A percentile compares a stretch with the other conserved stretches of the same genome.
These are phyloP conservation scores for Nakazawaea laoshanensis DNA, from an alignment of 805 yeast species.

Conservation along the genomic window DNA sequence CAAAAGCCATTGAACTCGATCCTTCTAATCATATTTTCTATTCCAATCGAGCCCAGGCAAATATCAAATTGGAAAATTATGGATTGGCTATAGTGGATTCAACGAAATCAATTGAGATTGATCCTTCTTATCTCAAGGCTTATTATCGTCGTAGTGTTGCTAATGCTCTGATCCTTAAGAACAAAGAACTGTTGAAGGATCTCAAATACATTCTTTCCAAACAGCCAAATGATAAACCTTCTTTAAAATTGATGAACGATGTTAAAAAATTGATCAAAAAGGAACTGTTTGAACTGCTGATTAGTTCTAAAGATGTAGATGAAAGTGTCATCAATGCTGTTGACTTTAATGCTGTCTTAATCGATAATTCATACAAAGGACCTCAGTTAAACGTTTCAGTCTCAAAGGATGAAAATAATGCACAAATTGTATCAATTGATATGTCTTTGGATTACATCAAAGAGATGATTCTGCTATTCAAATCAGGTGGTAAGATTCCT, in stretches of 20 bases:
- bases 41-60: conserved; percentile 87
- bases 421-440: conserved; percentile 31
- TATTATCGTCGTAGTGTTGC: conserved; percentile 86
- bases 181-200: conserved; percentile 65
- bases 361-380: conserved; percentile 55
- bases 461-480: conserved; percentile 62
- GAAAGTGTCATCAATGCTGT: conserved; percentile 36
- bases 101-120: conserved; percentile 56
- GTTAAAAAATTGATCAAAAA: conserved; percentile 60
- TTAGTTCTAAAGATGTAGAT: conserved; percentile 57
- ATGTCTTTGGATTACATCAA: conserved; percentile 48
- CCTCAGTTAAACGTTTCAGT: conserved; percentile 37
- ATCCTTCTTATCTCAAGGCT: conserved; percentile 64
- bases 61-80: conserved; percentile 77
- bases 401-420: conserved; percentile 20
- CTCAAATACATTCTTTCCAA: conserved; percentile 52
- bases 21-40: conserved; percentile 52
- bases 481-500: conserved; percentile 67
- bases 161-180: conserved; percentile 63
- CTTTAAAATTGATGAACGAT: conserved; percentile 52
- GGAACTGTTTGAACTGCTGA: conserved; percentile 80
- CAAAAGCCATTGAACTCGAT: conserved; percentile 65
- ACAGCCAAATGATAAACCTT: conserved; percentile 63
- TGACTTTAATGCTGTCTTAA: conserved; percentile 36
- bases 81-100: conserved; percentile 83